These are phyloP conservation scores for Fusarium sp. DNA, from an alignment of 2,329 filamentous ascomycete genomes.

Conservation along the genomic window DNA sequence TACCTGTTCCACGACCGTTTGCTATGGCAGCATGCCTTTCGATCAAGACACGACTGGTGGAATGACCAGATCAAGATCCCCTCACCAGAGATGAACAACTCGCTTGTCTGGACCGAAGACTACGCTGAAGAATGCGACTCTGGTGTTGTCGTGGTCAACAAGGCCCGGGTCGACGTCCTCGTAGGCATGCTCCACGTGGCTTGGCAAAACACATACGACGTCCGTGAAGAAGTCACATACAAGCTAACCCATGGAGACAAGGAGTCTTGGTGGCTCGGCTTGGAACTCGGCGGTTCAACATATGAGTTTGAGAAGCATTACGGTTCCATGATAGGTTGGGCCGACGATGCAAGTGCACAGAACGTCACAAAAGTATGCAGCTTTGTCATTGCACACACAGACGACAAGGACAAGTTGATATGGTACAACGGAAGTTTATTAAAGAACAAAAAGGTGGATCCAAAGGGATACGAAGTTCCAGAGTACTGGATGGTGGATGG, in stretches of 20 bases:
- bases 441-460: constrained; percentile 51
- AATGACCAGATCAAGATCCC: constrained; percentile 51
- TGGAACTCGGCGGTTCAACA: constrained; percentile 53
- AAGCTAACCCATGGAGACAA: constrained; percentile 57
- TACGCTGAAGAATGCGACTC: constrained; percentile 58
- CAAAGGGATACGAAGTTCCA: constrained; percentile 48
- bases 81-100: constrained; percentile 47
- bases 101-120: constrained; percentile 52
- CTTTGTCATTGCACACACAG: constrained; percentile 55
- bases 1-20: constrained; percentile 56
- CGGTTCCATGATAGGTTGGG: constrained; percentile 54
- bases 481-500: constrained; percentile 55
- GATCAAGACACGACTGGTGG: constrained; percentile 51
- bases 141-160: constrained; percentile 56
- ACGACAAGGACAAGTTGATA: constrained; percentile 50
- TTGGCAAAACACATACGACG: constrained; percentile 57
- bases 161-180: constrained; percentile 50
- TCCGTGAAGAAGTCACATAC: constrained; percentile 56
- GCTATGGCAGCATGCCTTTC: constrained; percentile 50
- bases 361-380: constrained; percentile 49
- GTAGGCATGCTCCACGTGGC: constrained; percentile 54
- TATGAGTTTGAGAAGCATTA: constrained; percentile 58
- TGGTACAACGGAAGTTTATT: constrained; percentile 59
- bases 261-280: constrained; percentile 59
- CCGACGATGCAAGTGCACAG: neutral